Evolutionary conservation across 2,329 filamentous ascomycete genomes (phyloP).

Genomic region (Tolypocladium album): DNA sequence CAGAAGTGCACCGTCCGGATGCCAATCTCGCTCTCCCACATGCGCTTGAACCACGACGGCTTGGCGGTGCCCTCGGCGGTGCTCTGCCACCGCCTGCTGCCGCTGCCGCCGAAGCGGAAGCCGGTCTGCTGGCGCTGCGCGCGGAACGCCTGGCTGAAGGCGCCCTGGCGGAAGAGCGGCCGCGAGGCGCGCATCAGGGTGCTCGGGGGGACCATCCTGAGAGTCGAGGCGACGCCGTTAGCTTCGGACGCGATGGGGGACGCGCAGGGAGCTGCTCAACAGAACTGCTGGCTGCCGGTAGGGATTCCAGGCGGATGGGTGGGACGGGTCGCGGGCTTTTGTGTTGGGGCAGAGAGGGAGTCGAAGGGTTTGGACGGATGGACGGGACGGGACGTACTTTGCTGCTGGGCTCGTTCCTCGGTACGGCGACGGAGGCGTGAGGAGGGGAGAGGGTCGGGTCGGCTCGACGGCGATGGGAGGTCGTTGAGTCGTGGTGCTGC

Average conservation of each 20-base stretch:
- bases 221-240: not conserved
- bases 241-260: not conserved
- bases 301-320: not conserved
- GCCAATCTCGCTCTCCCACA: slow-evolving; percentile 75
- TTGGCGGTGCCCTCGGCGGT: slow-evolving; percentile 42
- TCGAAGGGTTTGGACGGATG: no score
- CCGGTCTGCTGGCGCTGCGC: slow-evolving; percentile 11
- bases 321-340: no score
- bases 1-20: slow-evolving; percentile 97
- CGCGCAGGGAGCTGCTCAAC: not conserved
- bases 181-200: slow-evolving; percentile 43
- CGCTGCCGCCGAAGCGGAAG: slow-evolving; percentile 28
- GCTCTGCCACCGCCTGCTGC: slow-evolving; percentile 58
- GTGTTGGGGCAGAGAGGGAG: no score
- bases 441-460: not conserved
- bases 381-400: no score
- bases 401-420: not conserved
- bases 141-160: slow-evolving; percentile 36
- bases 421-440: not conserved
- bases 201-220: slow-evolving; percentile 33
- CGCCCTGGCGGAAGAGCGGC: slow-evolving; percentile 44
- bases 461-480: no score
- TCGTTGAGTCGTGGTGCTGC: not conserved
- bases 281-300: not conserved
- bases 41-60: slow-evolving; percentile 57